Conservation (phyloP, 2,329 filamentous ascomycete species). For the Macroventuria anomochaeta region DNA sequence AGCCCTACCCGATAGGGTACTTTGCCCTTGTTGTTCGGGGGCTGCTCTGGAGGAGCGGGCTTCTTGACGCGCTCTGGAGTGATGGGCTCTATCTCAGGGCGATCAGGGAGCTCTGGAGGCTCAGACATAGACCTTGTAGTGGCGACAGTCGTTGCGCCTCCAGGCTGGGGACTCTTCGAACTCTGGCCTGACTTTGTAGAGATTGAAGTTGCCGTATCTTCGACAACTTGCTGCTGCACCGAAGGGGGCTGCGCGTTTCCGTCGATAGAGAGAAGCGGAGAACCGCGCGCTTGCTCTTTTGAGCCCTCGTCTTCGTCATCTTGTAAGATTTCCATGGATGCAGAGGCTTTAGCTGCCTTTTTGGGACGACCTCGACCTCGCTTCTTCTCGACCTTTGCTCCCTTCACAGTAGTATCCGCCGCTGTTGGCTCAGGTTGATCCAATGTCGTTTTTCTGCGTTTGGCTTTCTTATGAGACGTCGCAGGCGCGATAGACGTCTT, state of each 20-base stretch:
- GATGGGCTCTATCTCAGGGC: constrained; percentile 27
- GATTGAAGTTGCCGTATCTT: not conserved
- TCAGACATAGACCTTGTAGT: not conserved
- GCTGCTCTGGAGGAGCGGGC: constrained; percentile 18
- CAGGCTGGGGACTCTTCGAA: not conserved
- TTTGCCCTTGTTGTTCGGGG: constrained; percentile 47
- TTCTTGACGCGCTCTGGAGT: constrained; percentile 19
- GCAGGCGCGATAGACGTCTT: constrained; percentile 1
- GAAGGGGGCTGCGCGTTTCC: not conserved
- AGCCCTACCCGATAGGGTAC: constrained; percentile 56
- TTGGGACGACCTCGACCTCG: constrained; percentile 43
- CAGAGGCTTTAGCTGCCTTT: constrained; percentile 23
- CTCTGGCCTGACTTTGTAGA: not conserved
- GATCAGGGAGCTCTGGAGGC: constrained; percentile 1
- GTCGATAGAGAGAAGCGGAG: not conserved
- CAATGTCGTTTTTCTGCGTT: constrained; percentile 31
- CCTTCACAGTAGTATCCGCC: not conserved
- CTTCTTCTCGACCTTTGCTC: constrained; percentile 31
- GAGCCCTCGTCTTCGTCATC: constrained; percentile 4
- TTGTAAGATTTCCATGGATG: constrained; percentile 4
- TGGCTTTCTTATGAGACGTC: constrained; percentile 23
- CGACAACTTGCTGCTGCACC: not conserved
- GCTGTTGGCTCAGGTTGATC: constrained; percentile 19
- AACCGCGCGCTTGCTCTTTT: not conserved
- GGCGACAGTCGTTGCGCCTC: not conserved